phyloP scores from a whole-genome alignment of 2,329 filamentous ascomycete species.

The Hypomyces perniciosus region DNA sequence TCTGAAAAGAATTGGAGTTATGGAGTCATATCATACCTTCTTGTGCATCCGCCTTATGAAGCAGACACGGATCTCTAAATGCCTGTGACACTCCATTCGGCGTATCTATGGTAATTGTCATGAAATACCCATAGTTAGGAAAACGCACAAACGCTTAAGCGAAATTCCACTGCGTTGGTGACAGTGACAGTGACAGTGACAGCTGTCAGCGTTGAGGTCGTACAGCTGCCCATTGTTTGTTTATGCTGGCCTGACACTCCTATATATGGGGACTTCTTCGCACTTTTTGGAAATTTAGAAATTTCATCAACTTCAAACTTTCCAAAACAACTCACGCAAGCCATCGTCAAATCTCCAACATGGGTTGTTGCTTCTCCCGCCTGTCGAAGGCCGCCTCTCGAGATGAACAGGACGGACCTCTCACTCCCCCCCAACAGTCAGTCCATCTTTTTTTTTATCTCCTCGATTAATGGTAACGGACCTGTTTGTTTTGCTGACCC shows the following conservation, averaged over 20 bases:
- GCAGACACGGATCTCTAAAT: too few relatives aligned
- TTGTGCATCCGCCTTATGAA: too few relatives aligned
- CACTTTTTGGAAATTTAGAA: neutral
- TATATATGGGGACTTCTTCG: neutral
- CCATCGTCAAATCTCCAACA: neutral
- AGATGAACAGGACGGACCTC: neutral
- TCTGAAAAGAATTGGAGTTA: too few relatives aligned
- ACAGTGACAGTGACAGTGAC: neutral
- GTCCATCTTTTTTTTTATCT: neutral
- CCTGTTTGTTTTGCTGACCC: too few relatives aligned
- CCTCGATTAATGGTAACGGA: neutral
- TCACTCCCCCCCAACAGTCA: conserved; percentile 5
- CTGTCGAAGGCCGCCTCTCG: conserved; percentile 3
- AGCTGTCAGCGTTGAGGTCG: conserved; percentile 8
- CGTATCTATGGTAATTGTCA: neutral
- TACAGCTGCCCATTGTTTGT: conserved; percentile 7
- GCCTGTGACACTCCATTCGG: too few relatives aligned
- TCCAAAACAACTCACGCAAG: neutral
- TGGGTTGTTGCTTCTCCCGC: conserved; percentile 12
- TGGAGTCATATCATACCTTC: too few relatives aligned
- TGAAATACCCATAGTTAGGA: too few relatives aligned
- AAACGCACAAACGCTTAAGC: too few relatives aligned
- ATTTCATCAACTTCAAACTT: neutral
- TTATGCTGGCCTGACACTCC: neutral
- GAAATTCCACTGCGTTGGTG: too few relatives aligned